Percentiles rank a stretch among this genome's conserved stretches.
Conservation (phyloP, 1,284 basidiomycete species). For the Singerocomus inundabilis region DNA sequence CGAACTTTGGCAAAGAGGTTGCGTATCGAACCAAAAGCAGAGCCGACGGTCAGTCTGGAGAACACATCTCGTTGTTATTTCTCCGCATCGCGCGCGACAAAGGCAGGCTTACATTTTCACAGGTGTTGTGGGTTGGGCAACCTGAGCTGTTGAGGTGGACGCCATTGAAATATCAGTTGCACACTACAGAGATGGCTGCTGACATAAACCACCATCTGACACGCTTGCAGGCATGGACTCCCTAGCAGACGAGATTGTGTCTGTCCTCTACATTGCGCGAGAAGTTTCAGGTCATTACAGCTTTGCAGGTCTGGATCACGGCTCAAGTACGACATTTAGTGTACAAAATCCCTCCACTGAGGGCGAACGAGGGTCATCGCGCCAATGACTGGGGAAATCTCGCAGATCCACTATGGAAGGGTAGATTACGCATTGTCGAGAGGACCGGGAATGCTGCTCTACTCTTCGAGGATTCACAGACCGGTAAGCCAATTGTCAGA, state of each 20-base stretch:
- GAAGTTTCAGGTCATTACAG: constrained; percentile 71
- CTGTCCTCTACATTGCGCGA: constrained; percentile 80
- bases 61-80: constrained; percentile 2
- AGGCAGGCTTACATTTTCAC: constrained; percentile 44
- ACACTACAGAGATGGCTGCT: constrained; percentile 13
- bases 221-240: constrained; percentile 41
- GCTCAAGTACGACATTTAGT: constrained; percentile 44
- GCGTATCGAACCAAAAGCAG: constrained; percentile 74
- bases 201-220: constrained; percentile 24
- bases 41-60: constrained; percentile 80
- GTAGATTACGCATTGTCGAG: constrained; percentile 82
- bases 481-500: constrained; percentile 47
- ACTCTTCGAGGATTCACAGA: constrained; percentile 73
- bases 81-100: background rate
- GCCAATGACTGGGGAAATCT: constrained; percentile 87
- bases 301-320: constrained; percentile 11
- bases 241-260: constrained; percentile 75
- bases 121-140: constrained; percentile 4
- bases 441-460: constrained; percentile 58
- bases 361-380: constrained; percentile 80
- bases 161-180: constrained; percentile 17
- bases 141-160: constrained; percentile 14
- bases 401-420: constrained; percentile 83
- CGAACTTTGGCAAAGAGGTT: constrained; percentile 81
- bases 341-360: constrained; percentile 80